Evolutionary conservation across 2,329 filamentous ascomycete genomes (phyloP), one percentile per base, ranked within the genome.

Genomic region (Paraphaeosphaeria minitans): DNA sequence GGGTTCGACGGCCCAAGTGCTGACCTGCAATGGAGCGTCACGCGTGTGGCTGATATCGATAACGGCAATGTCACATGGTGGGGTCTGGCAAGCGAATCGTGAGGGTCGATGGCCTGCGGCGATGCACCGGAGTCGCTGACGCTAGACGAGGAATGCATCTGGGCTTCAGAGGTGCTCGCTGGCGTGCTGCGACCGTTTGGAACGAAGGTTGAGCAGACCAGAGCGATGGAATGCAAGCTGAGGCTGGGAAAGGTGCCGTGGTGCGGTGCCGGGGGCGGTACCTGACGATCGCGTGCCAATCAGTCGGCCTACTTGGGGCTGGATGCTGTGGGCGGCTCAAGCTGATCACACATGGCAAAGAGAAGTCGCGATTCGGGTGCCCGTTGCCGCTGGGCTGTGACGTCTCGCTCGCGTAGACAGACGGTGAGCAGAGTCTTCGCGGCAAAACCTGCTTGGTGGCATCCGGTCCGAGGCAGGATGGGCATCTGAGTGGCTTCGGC

Each of bases 211-310:
- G n/a, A 39, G 37, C 16, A 39, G 14, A 19, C 6, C 37, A 39
- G 16, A 39, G 37, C 10, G 22, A 19, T 24, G 48, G 48, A 51
- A 47, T 43, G 56, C 2, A 4, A 33, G 45, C 12, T 14, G 51
- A 27, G 31, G 31, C 41, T 22, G 24, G 42, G 24, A 43, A 33
- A 54, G 27, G 16, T 37, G 52, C 16, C 47, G 50, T 29, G 47
- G 41, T 31, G 49, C 51, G 54, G 10, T 37, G 31, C 46, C 46
- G 46, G 46, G 31, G 5, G 31, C 22, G 22, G 62, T 64, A 56
- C 62, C 62, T 65, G 62, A 56, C 62, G 62, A 65, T 65, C 62
- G 61, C 57, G 46, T 53, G 51, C 35, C 51, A 3, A 49, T 57
- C 35, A 10, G 43, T 49, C 29, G 29, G 29, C 4, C 29, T 21